These are phyloP conservation scores for Otatea glauca DNA, from an alignment of 176 grass and related monocot species.

Conservation along the genomic window DNA sequence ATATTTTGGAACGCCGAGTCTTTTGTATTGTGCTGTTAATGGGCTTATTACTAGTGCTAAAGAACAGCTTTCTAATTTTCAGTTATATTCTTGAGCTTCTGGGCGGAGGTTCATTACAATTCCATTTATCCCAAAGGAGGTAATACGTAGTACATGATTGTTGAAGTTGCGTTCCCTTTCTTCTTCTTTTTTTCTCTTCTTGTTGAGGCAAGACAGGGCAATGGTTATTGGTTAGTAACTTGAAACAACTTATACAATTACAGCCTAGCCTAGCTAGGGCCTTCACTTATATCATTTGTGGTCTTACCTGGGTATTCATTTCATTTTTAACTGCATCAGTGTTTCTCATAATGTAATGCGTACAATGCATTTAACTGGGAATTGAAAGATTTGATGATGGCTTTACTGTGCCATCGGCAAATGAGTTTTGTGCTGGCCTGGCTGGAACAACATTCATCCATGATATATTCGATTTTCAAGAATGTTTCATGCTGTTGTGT, in stretches of 20 bases:
- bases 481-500: neutral
- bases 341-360: neutral
- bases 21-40: neutral
- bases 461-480: neutral
- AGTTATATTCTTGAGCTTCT: conserved; percentile 83
- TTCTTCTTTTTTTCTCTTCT: neutral
- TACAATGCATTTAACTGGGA: neutral
- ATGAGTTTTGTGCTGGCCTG: neutral
- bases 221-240: neutral
- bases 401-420: neutral
- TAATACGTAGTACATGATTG: conserved; percentile 10
- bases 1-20: neutral
- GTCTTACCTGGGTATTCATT: neutral
- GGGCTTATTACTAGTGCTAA: neutral
- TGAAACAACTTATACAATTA: neutral
- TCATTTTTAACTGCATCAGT: neutral
- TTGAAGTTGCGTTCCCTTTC: neutral
- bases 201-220: neutral
- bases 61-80: neutral
- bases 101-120: conserved; percentile 83
- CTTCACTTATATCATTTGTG: neutral
- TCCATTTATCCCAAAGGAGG: conserved; percentile 69
- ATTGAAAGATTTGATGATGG: neutral
- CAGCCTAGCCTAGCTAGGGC: neutral
- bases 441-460: neutral